Conservation (phyloP, 108 stramenopile genomes). For the Stephanodiscus triporus region DNA sequence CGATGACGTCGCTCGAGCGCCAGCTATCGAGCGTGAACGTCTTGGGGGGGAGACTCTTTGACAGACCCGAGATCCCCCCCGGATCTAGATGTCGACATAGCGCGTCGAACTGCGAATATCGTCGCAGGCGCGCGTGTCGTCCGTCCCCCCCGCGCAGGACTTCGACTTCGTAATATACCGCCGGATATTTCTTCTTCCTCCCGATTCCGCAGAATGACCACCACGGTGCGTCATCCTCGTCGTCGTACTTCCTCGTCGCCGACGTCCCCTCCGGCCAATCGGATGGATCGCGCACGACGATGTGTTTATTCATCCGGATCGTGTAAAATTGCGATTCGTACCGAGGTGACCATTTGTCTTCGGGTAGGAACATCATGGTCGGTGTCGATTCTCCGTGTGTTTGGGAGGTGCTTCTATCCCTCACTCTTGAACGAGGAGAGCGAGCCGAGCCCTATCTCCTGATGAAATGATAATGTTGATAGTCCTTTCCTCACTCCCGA, state of each 20-base stretch:
- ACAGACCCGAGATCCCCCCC: conserved; percentile 8
- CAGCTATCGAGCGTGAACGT: conserved; percentile 28
- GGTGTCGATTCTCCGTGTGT: no score
- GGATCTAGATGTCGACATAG: conserved; percentile 27
- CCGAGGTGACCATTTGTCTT: conserved; percentile 40
- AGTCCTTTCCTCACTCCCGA: no score
- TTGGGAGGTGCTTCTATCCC: no score
- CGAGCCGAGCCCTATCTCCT: no score
- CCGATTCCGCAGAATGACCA: not conserved
- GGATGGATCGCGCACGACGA: conserved; percentile 6
- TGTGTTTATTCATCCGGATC: conserved; percentile 23
- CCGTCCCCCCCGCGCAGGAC: conserved; percentile 8
- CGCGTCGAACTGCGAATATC: conserved; percentile 41
- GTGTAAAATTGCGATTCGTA: conserved; percentile 46
- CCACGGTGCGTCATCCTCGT: conserved; percentile 12
- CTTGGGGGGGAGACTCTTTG: conserved; percentile 26
- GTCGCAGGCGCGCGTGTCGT: conserved; percentile 10
- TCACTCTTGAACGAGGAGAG: no score
- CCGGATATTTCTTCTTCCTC: conserved; percentile 25
- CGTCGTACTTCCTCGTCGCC: not conserved
- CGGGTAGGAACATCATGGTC: conserved; percentile 41
- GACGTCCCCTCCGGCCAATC: not conserved
- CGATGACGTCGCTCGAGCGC: conserved; percentile 13
- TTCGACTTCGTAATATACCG: conserved; percentile 37
- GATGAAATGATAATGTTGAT: no score